These are phyloP conservation scores for Lyophyllum atratum DNA, from an alignment of 768 basidiomycete genomes.

Conservation along the genomic window DNA sequence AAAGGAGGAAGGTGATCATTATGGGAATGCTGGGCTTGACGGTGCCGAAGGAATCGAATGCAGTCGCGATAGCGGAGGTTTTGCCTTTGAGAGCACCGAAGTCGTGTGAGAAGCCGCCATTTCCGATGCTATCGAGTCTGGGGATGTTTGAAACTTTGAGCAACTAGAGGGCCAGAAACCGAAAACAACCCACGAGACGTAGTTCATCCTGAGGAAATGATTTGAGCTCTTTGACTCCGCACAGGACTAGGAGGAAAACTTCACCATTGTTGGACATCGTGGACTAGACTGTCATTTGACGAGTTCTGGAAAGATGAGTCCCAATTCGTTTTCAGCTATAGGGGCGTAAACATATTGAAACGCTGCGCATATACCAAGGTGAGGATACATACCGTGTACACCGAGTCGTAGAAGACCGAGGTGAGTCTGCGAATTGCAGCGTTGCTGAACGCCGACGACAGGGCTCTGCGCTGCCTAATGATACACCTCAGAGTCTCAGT, in stretches of 20 bases:
- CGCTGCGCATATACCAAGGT: neutral
- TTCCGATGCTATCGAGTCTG: slow-evolving; percentile 51
- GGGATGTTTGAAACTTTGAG: neutral
- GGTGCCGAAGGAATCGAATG: slow-evolving; percentile 30
- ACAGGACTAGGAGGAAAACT: neutral
- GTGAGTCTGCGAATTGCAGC: slow-evolving; percentile 38
- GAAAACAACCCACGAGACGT: slow-evolving; percentile 35
- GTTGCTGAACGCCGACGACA: slow-evolving; percentile 44
- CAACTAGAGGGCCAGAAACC: neutral
- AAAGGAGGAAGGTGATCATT: slow-evolving; percentile 19
- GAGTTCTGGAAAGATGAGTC: neutral
- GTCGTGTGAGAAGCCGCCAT: slow-evolving; percentile 51
- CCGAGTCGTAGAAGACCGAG: slow-evolving; percentile 41
- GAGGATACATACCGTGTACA: slow-evolving; percentile 36
- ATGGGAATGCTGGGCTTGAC: slow-evolving; percentile 17
- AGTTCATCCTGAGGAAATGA: slow-evolving; percentile 36
- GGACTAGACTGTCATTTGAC: neutral
- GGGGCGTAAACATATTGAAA: neutral
- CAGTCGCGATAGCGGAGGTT: slow-evolving; percentile 28
- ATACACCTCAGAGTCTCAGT: too few species aligned
- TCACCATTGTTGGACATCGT: neutral
- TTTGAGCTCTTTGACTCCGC: neutral
- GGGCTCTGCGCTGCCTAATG: slow-evolving; percentile 34
- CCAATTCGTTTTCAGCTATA: neutral
- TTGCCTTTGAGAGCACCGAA: slow-evolving; percentile 47